Conservation (phyloP, 1,284 basidiomycete genomes). For the Gymnopus androsaceus region DNA sequence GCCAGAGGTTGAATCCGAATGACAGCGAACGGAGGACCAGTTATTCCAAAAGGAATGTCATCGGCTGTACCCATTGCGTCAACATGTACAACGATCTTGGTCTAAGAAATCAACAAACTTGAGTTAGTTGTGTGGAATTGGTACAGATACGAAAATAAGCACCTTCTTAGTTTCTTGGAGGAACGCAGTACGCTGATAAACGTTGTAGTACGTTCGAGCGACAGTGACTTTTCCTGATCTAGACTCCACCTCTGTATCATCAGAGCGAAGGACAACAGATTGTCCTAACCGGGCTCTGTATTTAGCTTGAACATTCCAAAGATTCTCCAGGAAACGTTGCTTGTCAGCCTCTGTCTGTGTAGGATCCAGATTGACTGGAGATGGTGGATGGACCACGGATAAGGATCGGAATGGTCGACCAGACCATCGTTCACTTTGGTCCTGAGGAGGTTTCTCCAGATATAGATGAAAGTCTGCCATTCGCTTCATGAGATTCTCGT, state of each 20-base stretch:
- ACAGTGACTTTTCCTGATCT: constrained; percentile 59
- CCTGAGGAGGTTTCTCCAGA: constrained; percentile 77
- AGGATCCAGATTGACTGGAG: constrained; percentile 64
- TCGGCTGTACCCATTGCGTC: constrained; percentile 75
- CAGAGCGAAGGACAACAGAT: constrained; percentile 66
- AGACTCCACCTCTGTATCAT: constrained; percentile 74
- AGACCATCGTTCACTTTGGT: constrained; percentile 82
- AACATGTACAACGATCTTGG: constrained; percentile 85
- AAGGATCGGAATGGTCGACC: constrained; percentile 79
- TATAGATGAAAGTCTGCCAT: constrained; percentile 79
- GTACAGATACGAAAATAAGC: constrained; percentile 9
- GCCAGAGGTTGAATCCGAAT: constrained; percentile 79
- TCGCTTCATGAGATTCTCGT: not conserved
- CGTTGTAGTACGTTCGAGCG: constrained; percentile 83
- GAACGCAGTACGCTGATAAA: constrained; percentile 80
- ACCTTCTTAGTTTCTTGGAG: constrained; percentile 78
- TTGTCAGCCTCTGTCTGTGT: constrained; percentile 66
- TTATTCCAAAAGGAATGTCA: constrained; percentile 71
- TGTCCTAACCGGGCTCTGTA: constrained; percentile 69
- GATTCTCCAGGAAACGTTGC: constrained; percentile 80
- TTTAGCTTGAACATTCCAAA: constrained; percentile 83
- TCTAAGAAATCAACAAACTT: constrained; percentile 45
- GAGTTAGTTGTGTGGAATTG: constrained; percentile 2
- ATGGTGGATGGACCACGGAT: constrained; percentile 71
- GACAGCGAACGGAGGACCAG: constrained; percentile 69